Percentiles rank a stretch among this genome's conserved stretches.
Evolutionary conservation across 306 rosid species (phyloP).

Genomic region (Ormosia emarginata): DNA sequence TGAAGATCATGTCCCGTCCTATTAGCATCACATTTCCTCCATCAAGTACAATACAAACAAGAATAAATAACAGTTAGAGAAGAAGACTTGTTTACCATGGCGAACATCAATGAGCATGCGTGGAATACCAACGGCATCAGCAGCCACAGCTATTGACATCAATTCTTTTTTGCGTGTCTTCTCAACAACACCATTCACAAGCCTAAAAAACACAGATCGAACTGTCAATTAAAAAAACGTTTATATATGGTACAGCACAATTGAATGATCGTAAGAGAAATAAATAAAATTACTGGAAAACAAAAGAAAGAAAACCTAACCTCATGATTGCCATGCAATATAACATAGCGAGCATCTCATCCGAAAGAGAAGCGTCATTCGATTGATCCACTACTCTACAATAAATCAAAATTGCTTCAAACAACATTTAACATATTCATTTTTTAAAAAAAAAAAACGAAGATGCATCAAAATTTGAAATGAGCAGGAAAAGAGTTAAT

Average conservation of each 20-base stretch:
- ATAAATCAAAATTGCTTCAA: background rate
- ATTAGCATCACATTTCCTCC: background rate
- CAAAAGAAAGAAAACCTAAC: conserved; percentile 27
- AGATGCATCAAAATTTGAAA: background rate
- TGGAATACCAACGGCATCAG: conserved; percentile 79
- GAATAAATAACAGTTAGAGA: background rate
- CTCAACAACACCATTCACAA: conserved; percentile 86
- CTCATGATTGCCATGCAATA: conserved; percentile 82
- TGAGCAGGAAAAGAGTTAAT: background rate
- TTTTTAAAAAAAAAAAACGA: too few relatives aligned
- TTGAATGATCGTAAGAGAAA: background rate
- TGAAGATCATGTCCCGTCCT: background rate
- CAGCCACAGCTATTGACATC: conserved; percentile 74
- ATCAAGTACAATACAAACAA: background rate
- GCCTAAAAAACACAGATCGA: conserved; percentile 45
- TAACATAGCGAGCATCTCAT: conserved; percentile 68
- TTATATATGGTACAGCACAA: too few relatives aligned
- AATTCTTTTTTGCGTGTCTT: conserved; percentile 69
- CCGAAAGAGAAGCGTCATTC: conserved; percentile 50
- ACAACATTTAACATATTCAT: too few relatives aligned
- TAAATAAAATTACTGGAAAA: background rate
- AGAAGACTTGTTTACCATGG: conserved; percentile 55
- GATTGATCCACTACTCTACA: conserved; percentile 30
- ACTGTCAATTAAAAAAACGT: background rate
- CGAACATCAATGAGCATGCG: conserved; percentile 84